A percentile compares a stretch with the other conserved stretches of the same genome.
phyloP scores from a whole-genome alignment of 192 early-diverging fungal species.

The Ambispora gerdemannii region DNA sequence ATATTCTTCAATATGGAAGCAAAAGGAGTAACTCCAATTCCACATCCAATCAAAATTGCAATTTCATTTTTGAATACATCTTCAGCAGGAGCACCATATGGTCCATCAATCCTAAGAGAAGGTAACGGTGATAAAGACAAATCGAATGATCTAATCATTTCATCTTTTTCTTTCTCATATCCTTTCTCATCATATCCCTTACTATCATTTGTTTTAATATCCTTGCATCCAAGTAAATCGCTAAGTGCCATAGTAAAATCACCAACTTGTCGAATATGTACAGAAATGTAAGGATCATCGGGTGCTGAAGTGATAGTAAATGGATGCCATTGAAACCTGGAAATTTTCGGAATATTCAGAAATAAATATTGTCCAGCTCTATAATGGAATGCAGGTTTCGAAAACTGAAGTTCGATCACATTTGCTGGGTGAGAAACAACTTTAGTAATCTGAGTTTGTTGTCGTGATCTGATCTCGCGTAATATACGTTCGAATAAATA shows the following conservation, averaged over 20 bases:
- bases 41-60: conserved; percentile 63
- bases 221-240: conserved; percentile 40
- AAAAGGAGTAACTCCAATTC: conserved; percentile 77
- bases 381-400: conserved; percentile 50
- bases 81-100: conserved; percentile 77
- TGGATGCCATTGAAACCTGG: conserved; percentile 73
- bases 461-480: conserved; percentile 51
- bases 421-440: conserved; percentile 73
- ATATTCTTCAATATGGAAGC: conserved; percentile 67
- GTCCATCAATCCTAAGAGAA: conserved; percentile 67
- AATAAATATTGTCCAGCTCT: conserved; percentile 73
- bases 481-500: conserved; percentile 65
- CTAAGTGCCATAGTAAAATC: conserved; percentile 41
- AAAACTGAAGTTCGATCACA: conserved; percentile 64
- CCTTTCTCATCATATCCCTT: too few species aligned
- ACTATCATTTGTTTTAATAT: conserved; percentile 24
- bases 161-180: not conserved
- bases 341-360: conserved; percentile 63
- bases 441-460: conserved; percentile 57
- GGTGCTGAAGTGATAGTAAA: conserved; percentile 56
- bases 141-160: conserved; percentile 30
- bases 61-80: conserved; percentile 73
- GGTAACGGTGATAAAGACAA: conserved; percentile 44
- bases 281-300: conserved; percentile 44
- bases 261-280: conserved; percentile 45